Base-by-base conservation (phyloP, 129 eudicot species). In the Tagetes erecta region DNA sequence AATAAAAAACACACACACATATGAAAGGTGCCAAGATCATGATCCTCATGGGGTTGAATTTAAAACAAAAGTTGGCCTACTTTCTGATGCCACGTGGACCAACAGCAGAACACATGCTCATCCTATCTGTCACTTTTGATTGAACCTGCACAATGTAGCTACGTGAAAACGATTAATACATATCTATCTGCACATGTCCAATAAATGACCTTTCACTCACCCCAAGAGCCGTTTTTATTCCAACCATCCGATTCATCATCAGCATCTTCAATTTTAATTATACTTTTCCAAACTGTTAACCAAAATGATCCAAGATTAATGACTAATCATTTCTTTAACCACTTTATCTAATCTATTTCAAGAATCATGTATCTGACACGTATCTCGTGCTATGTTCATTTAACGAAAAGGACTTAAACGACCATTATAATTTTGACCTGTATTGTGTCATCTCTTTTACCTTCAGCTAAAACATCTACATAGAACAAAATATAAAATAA, bases 21-120 rank as follows among this genome's bases (percentile, higher is more conserved):
- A 58, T 60, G 40, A 67, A 67, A 42, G 74, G 53, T 53, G 68
- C 60, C 11, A 57, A 49, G 30, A 49, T 20, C 64, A 49, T 69
- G 75, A 59, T 35, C 45, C 69, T 56, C 81, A 77, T 69, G 76
- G 38, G 70, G 40, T 76, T 67, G 55, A 76, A 20, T 51, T 65
- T 5, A 76, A 42, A 63, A 13, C 3, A 58, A 68, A 68, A 57
- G 63, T 68, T 10, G 70, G 76, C 70, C 67, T 41, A 65, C 64
- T 55, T 53, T 56, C 0, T 68, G 4, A 20, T 59, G 78, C 83
- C 83, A 79, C 78, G 78, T 79, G 83, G 78, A 79, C 83, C 68
- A 65, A 79, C 83, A 72, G 51, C 78, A 72, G 8, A 31, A 73
- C 74, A 79, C 83, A 79, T 72, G 83, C 45, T 64, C 13, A 58